Conservation (phyloP, 306 rosid species). For the Abrus pulchellus region DNA sequence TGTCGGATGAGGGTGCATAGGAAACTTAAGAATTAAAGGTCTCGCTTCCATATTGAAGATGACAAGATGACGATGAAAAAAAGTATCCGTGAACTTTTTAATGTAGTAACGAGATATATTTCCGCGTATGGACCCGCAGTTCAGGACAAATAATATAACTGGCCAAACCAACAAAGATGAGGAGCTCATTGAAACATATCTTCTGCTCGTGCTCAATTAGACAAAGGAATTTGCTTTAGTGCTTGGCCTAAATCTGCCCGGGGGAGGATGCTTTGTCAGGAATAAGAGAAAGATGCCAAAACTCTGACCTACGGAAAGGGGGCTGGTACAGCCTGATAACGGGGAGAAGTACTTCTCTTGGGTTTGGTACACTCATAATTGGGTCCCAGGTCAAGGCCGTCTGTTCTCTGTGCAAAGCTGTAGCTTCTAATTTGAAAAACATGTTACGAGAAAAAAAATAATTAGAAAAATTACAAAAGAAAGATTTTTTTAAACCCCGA, state of each 20-base stretch:
- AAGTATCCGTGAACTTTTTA: not conserved
- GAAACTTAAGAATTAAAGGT: no score
- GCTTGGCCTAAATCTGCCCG: not conserved
- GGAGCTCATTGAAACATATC: not conserved
- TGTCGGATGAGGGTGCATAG: not conserved
- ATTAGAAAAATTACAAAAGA: not conserved
- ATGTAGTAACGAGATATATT: not conserved
- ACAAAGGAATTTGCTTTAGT: constrained; percentile 28
- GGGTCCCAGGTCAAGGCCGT: constrained; percentile 36
- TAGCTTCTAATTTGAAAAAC: constrained; percentile 17
- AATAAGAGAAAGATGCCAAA: constrained; percentile 37
- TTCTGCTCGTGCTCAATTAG: constrained; percentile 15
- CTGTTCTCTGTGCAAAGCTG: constrained; percentile 19
- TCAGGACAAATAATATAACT: not conserved
- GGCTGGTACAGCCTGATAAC: constrained; percentile 45
- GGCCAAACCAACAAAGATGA: constrained; percentile 15
- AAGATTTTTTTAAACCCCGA: not conserved
- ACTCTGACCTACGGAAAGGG: not conserved
- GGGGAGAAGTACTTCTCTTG: constrained; percentile 38
- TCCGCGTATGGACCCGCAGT: not conserved
- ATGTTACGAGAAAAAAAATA: not conserved
- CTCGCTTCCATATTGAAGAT: not conserved
- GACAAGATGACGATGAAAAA: not conserved
- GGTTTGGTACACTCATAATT: not conserved
- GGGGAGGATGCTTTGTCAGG: constrained; percentile 8